Evolutionary conservation across 179 eudicot genomes (phyloP).

Genomic region (Gypsophila paniculata): DNA sequence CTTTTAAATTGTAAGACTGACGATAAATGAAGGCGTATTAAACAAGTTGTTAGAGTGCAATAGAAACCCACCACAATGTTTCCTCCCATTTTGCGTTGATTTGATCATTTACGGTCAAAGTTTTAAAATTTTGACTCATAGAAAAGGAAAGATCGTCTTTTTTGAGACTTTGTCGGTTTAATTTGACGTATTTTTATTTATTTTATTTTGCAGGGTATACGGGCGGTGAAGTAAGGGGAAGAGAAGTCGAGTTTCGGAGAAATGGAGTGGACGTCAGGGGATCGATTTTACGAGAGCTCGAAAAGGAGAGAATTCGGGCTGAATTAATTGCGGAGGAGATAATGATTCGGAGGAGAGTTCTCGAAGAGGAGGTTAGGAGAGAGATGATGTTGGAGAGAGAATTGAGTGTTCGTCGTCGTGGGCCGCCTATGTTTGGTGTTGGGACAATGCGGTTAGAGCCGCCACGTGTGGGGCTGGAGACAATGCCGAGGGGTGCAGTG

Average conservation of each 20-base stretch:
- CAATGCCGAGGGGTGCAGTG: no score
- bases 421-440: background rate
- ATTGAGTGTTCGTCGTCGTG: slow-evolving; percentile 21
- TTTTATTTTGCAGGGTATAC: background rate
- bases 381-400: slow-evolving; percentile 59
- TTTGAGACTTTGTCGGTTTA: no score
- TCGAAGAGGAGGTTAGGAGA: slow-evolving; percentile 62
- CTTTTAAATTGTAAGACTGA: no score
- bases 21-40: no score
- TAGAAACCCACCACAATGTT: no score
- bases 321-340: slow-evolving; percentile 50
- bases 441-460: slow-evolving; percentile 26
- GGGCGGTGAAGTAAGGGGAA: slow-evolving; percentile 8
- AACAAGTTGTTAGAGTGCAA: no score
- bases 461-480: background rate
- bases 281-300: slow-evolving; percentile 41
- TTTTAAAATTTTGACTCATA: no score
- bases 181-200: no score
- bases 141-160: no score
- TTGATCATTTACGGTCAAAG: no score
- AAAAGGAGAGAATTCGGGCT: slow-evolving; percentile 51
- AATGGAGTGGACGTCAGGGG: slow-evolving; percentile 24
- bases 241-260: slow-evolving; percentile 3
- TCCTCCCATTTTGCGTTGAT: no score
- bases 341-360: slow-evolving; percentile 30